phyloP scores from a whole-genome alignment of 2,329 filamentous ascomycete genomes.

The Stylonectria norvegica region DNA sequence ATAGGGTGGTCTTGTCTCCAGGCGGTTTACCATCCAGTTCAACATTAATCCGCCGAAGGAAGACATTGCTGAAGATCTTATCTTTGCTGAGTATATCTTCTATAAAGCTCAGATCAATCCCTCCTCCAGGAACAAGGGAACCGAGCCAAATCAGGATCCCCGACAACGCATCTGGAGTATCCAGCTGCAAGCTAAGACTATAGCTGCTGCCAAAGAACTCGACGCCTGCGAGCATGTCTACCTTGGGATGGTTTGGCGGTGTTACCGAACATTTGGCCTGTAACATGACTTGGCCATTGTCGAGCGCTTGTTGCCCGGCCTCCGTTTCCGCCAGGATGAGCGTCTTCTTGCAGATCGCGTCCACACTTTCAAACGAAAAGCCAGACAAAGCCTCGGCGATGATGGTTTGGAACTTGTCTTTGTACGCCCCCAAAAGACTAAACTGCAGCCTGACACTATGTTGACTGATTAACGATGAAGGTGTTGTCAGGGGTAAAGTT shows the following conservation, averaged over 20 bases:
- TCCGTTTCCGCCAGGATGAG: slow-evolving; percentile 2
- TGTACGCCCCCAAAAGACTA: neutral
- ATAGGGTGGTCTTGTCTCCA: neutral
- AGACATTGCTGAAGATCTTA: too few species aligned
- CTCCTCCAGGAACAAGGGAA: neutral
- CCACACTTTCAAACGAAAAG: slow-evolving; percentile 3
- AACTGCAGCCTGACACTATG: neutral
- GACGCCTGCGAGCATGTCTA: neutral
- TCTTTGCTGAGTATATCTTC: neutral
- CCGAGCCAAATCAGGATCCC: neutral
- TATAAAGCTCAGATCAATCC: neutral
- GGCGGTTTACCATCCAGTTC: neutral
- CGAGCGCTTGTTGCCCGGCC: neutral
- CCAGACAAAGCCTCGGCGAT: slow-evolving; percentile 2
- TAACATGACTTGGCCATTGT: slow-evolving; percentile 1
- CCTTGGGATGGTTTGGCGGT: neutral
- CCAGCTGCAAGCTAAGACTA: neutral
- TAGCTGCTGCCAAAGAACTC: neutral
- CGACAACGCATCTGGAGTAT: neutral
- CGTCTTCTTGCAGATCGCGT: slow-evolving; percentile 8
- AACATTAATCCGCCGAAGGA: too few species aligned
- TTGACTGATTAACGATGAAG: too few species aligned
- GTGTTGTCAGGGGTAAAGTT: too few species aligned
- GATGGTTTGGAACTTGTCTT: neutral
- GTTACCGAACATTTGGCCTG: neutral